These are phyloP conservation scores for Exophiala mesophila DNA, from an alignment of 2,329 filamentous ascomycete genomes.

Conservation along the genomic window DNA sequence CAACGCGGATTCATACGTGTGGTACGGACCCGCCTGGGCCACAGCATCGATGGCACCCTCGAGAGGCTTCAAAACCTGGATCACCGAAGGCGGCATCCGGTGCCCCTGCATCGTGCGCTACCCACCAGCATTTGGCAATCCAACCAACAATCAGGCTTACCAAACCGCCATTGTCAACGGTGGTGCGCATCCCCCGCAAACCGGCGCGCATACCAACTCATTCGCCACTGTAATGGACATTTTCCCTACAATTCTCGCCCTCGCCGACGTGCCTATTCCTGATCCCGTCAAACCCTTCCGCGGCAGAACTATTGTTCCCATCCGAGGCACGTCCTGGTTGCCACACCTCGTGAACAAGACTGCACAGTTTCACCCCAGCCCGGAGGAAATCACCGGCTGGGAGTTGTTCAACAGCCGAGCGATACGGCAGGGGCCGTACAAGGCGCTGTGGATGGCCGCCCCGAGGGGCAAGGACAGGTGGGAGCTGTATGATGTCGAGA, in stretches of 20 bases:
- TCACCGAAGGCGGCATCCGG: slow-evolving; percentile 28
- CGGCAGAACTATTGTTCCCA: slow-evolving; percentile 30
- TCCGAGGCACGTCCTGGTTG: slow-evolving; percentile 30
- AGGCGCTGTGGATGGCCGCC: slow-evolving; percentile 78
- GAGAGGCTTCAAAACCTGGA: slow-evolving; percentile 28
- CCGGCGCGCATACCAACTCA: slow-evolving; percentile 4
- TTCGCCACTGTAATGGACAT: slow-evolving; percentile 35
- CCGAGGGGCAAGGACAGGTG: slow-evolving; percentile 42
- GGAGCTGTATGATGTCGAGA: slow-evolving; percentile 73
- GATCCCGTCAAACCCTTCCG: slow-evolving; percentile 29
- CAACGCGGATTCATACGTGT: slow-evolving; percentile 32
- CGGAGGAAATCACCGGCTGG: slow-evolving; percentile 27
- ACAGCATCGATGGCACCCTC: slow-evolving; percentile 28
- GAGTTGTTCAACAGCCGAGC: slow-evolving; percentile 33
- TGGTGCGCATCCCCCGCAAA: too few species aligned
- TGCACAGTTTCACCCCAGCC: slow-evolving; percentile 18
- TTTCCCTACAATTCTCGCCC: slow-evolving; percentile 33
- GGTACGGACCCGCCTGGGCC: slow-evolving; percentile 36
- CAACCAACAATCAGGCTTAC: neutral
- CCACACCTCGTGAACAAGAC: slow-evolving; percentile 26
- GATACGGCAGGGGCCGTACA: slow-evolving; percentile 80
- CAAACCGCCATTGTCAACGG: neutral
- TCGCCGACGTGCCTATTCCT: slow-evolving; percentile 26
- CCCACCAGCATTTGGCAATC: slow-evolving; percentile 3
- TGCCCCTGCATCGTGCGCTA: slow-evolving; percentile 27